Evolutionary conservation across 2,329 filamentous ascomycete species (phyloP).

Genomic region (Fusarium albosuccineum): DNA sequence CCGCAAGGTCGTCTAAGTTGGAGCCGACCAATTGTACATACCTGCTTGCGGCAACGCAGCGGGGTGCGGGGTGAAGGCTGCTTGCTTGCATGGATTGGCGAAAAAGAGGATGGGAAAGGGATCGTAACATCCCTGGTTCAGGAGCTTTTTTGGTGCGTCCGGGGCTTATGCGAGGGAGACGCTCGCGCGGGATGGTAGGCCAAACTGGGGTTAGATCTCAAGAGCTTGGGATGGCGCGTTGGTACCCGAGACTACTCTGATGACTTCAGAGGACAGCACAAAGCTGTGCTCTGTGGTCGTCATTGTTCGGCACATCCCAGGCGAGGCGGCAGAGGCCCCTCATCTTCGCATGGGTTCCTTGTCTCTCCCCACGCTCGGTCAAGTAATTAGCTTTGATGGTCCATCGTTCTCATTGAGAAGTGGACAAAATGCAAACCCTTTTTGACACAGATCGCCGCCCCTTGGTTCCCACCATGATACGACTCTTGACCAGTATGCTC

Average conservation of each 20-base stretch:
- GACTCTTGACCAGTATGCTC: slow-evolving; percentile 4
- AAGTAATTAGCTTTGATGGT: slow-evolving; percentile 8
- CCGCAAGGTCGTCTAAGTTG: slow-evolving; percentile 43
- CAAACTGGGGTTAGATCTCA: background rate
- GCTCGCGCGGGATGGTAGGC: slow-evolving; percentile 2
- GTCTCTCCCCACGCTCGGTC: slow-evolving; percentile 6
- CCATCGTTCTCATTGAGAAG: slow-evolving; percentile 6
- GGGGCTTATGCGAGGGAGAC: slow-evolving; percentile 5
- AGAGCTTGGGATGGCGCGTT: background rate
- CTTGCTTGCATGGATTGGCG: slow-evolving; percentile 35
- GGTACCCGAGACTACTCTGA: background rate
- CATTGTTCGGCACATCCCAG: slow-evolving; percentile 7
- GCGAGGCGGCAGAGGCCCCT: background rate
- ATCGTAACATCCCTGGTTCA: slow-evolving; percentile 24
- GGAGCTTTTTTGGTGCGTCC: slow-evolving; percentile 8
- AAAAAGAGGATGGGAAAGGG: slow-evolving; percentile 32
- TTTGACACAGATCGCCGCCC: slow-evolving; percentile 3
- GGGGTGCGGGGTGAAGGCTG: slow-evolving; percentile 34
- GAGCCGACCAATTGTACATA: slow-evolving; percentile 36
- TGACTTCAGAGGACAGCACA: background rate
- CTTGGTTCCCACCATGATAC: slow-evolving; percentile 1
- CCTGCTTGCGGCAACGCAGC: slow-evolving; percentile 34
- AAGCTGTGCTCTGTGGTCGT: background rate
- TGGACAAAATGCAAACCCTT: slow-evolving; percentile 4
- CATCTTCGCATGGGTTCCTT: slow-evolving; percentile 8